Evolutionary conservation across 2,329 filamentous ascomycete species (phyloP).

Genomic region (Raffaelea arxii): DNA sequence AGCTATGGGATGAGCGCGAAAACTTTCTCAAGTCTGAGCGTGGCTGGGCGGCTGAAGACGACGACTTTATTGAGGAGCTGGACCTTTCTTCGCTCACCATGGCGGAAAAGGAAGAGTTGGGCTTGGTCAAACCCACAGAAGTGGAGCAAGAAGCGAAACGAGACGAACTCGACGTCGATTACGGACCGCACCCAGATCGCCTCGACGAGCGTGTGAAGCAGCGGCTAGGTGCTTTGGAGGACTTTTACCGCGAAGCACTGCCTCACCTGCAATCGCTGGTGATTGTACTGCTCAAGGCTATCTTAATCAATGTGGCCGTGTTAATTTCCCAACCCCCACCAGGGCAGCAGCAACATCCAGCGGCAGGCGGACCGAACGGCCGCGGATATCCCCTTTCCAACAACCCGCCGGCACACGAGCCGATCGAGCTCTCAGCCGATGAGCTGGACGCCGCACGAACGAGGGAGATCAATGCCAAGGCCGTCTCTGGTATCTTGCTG

Average conservation of each 20-base stretch:
- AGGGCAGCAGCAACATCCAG: slow-evolving; percentile 33
- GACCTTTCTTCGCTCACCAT: slow-evolving; percentile 25
- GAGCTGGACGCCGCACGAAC: slow-evolving; percentile 74
- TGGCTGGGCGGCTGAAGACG: slow-evolving; percentile 61
- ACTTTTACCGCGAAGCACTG: slow-evolving; percentile 69
- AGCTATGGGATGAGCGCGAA: slow-evolving; percentile 91
- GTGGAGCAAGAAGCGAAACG: slow-evolving; percentile 4
- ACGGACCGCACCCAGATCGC: slow-evolving; percentile 37
- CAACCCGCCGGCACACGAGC: slow-evolving; percentile 15
- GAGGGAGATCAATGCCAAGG: slow-evolving; percentile 83
- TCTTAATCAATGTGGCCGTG: slow-evolving; percentile 81
- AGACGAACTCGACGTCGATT: slow-evolving; percentile 27
- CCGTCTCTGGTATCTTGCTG: slow-evolving; percentile 79
- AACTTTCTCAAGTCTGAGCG: slow-evolving; percentile 85
- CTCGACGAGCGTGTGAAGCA: slow-evolving; percentile 47
- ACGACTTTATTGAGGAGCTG: slow-evolving; percentile 30
- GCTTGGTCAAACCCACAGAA: slow-evolving; percentile 29
- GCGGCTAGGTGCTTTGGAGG: slow-evolving; percentile 64
- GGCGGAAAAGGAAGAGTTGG: slow-evolving; percentile 36
- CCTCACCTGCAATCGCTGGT: slow-evolving; percentile 86
- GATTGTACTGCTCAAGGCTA: slow-evolving; percentile 83
- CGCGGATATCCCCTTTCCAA: slow-evolving; percentile 9
- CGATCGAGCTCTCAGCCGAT: slow-evolving; percentile 47
- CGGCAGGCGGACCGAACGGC: slow-evolving; percentile 27
- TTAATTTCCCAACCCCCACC: slow-evolving; percentile 53